phyloP scores from a whole-genome alignment of 2,329 filamentous ascomycete genomes.

The Claviceps paspali region DNA sequence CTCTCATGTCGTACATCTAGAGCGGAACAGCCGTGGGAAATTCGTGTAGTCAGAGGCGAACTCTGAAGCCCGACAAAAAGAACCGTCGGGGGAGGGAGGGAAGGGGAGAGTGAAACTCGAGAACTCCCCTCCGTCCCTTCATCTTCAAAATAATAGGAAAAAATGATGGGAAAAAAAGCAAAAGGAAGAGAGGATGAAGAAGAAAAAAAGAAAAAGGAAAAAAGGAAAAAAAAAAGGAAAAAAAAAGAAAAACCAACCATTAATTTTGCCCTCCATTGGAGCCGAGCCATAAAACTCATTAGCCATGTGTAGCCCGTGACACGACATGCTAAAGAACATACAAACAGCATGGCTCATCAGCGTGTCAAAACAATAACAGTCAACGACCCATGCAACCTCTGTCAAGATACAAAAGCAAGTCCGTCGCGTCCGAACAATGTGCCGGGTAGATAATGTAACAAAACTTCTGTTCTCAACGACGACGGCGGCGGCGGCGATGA shows the following conservation, averaged over 20 bases:
- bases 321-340: slow-evolving; percentile 17
- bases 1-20: slow-evolving; percentile 17
- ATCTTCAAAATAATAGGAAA: background rate
- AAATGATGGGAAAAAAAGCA: background rate
- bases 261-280: slow-evolving; percentile 22
- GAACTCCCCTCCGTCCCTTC: too few relatives aligned
- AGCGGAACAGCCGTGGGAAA: slow-evolving; percentile 9
- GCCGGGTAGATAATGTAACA: slow-evolving; percentile 4
- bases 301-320: slow-evolving; percentile 26
- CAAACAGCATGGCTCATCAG: slow-evolving; percentile 15
- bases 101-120: too few relatives aligned
- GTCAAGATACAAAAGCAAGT: slow-evolving; percentile 14
- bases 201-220: background rate
- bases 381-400: slow-evolving; percentile 14
- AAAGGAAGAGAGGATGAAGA: slow-evolving; percentile 6
- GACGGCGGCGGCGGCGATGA: background rate
- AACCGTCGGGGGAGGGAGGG: background rate
- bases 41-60: slow-evolving; percentile 8
- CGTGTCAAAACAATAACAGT: slow-evolving; percentile 9
- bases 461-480: slow-evolving; percentile 3
- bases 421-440: background rate
- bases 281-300: slow-evolving; percentile 27
- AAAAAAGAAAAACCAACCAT: slow-evolving; percentile 13
- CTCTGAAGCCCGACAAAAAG: slow-evolving; percentile 1
- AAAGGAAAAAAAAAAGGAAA: background rate